A percentile compares a stretch with the other conserved stretches of the same genome.
Conservation (phyloP, 2,329 filamentous ascomycete species). For the Fusarium fracticaudum region DNA sequence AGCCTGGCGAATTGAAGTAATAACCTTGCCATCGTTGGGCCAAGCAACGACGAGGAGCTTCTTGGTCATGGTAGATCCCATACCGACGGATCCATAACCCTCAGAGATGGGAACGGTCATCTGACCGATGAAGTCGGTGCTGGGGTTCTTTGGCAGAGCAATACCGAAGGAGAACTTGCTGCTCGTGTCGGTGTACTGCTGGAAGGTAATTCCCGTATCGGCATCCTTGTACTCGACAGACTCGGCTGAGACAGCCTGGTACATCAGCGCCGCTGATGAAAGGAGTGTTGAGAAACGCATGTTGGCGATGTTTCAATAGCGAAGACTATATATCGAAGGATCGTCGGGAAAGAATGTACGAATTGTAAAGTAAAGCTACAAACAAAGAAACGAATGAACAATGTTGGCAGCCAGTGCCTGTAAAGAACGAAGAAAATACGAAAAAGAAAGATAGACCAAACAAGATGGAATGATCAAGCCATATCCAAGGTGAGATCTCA, state of each 20-base stretch:
- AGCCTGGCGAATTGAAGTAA: conserved; percentile 67
- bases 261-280: conserved; percentile 33
- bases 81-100: conserved; percentile 63
- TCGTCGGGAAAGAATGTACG: conserved; percentile 2
- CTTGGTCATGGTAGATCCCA: conserved; percentile 66
- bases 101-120: conserved; percentile 61
- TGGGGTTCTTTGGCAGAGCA: conserved; percentile 61
- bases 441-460: conserved; percentile 17
- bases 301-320: background rate
- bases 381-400: conserved; percentile 24
- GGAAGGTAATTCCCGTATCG: conserved; percentile 63
- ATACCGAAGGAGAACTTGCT: conserved; percentile 64
- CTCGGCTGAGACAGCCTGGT: conserved; percentile 18
- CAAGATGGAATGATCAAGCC: conserved; percentile 7
- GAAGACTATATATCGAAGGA: conserved; percentile 1
- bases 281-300: conserved; percentile 34
- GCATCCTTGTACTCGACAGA: conserved; percentile 52
- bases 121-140: conserved; percentile 66
- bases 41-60: conserved; percentile 68
- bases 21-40: conserved; percentile 61
- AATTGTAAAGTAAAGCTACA: background rate
- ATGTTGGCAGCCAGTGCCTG: conserved; percentile 30
- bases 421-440: conserved; percentile 23
- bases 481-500: background rate
- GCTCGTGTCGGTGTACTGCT: conserved; percentile 56